A percentile compares a stretch with the other conserved stretches of the same genome.
Conservation (phyloP, 2,329 filamentous ascomycete genomes). For the Plenodomus lindquistii region DNA sequence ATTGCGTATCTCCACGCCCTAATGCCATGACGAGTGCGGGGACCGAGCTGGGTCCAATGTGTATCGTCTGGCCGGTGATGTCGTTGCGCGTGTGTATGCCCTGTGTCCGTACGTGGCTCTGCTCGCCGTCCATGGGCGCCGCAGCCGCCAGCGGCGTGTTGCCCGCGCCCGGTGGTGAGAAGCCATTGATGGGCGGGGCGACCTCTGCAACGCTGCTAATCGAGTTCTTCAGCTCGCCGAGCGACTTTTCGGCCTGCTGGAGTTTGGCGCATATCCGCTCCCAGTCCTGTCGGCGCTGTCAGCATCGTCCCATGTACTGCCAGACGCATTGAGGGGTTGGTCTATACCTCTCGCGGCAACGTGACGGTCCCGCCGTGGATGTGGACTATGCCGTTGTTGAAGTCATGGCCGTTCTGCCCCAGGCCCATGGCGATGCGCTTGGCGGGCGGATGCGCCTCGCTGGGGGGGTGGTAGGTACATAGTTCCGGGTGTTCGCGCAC, state of each 20-base stretch:
- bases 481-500: slow-evolving; percentile 57
- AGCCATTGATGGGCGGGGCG: slow-evolving; percentile 37
- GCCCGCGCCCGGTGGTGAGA: slow-evolving; percentile 34
- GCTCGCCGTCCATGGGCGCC: slow-evolving; percentile 42
- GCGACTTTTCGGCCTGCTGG: slow-evolving; percentile 52
- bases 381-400: slow-evolving; percentile 45
- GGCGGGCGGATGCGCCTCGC: slow-evolving; percentile 46
- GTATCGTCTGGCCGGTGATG: slow-evolving; percentile 62
- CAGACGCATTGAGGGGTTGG: not conserved
- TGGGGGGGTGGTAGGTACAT: slow-evolving; percentile 49
- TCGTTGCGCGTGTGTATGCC: slow-evolving; percentile 65
- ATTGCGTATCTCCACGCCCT: slow-evolving; percentile 49
- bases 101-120: slow-evolving; percentile 52
- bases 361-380: slow-evolving; percentile 46
- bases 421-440: slow-evolving; percentile 42
- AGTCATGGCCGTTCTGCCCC: slow-evolving; percentile 42
- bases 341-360: slow-evolving; percentile 43
- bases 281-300: slow-evolving; percentile 48
- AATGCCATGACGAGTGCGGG: slow-evolving; percentile 62
- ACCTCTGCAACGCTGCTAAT: slow-evolving; percentile 45
- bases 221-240: slow-evolving; percentile 49
- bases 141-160: slow-evolving; percentile 41
- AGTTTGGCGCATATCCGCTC: slow-evolving; percentile 54
- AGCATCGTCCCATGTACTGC: slow-evolving; percentile 9
- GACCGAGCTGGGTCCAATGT: slow-evolving; percentile 64